Evolutionary conservation across 2,329 filamentous ascomycete species (phyloP).

Genomic region (Cercospora sp.): DNA sequence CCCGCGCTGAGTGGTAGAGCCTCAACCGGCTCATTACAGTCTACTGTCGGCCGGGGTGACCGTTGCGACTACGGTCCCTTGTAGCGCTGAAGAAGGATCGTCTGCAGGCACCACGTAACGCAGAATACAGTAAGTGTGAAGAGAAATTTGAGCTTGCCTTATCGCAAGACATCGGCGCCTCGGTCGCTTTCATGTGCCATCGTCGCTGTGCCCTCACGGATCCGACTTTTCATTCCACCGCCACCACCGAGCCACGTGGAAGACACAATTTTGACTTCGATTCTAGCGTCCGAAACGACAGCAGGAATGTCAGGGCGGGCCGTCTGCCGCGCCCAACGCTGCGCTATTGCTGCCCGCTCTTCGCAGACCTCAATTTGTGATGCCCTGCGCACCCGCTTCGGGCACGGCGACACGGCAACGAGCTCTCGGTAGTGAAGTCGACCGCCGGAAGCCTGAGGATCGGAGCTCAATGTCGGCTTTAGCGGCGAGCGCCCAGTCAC

Average conservation of each 20-base stretch:
- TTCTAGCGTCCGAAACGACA: background rate
- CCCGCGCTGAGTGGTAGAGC: background rate
- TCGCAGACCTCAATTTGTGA: background rate
- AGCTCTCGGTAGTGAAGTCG: background rate
- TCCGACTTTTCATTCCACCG: background rate
- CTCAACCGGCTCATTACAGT: background rate
- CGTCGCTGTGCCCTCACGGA: background rate
- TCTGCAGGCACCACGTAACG: background rate
- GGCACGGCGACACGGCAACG: background rate
- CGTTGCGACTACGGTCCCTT: background rate
- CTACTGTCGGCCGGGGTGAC: background rate
- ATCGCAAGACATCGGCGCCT: background rate
- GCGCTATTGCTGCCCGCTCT: background rate
- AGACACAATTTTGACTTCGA: background rate
- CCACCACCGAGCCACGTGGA: background rate
- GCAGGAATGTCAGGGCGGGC: background rate
- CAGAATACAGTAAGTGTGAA: background rate
- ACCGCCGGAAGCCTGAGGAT: background rate
- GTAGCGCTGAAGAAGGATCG: background rate
- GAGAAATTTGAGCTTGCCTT: background rate
- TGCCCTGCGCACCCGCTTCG: background rate
- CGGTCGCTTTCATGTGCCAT: background rate
- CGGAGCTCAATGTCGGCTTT: constrained; percentile 14
- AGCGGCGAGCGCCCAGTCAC: constrained; percentile 2
- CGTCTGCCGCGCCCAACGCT: background rate